These are phyloP conservation scores for Mediolabrus comicus DNA, from an alignment of 108 stramenopile species.

Conservation along the genomic window DNA sequence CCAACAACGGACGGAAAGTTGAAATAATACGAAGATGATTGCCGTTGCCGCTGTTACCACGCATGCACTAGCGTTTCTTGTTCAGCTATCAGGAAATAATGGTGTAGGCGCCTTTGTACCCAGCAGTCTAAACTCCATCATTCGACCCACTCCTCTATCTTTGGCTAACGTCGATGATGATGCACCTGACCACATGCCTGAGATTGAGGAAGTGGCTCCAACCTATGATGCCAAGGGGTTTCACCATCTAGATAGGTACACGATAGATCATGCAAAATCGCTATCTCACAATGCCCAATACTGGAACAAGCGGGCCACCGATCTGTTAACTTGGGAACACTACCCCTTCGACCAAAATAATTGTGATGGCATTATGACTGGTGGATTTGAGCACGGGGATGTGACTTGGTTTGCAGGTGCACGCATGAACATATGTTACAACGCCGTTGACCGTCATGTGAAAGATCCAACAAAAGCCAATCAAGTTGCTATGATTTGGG, in stretches of 20 bases:
- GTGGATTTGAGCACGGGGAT: conserved; percentile 57
- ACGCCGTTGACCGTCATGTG: conserved; percentile 63
- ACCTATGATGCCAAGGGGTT: conserved; percentile 22
- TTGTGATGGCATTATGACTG: conserved; percentile 27
- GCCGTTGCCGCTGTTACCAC: neutral
- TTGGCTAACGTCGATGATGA: neutral
- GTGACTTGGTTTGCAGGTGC: conserved; percentile 76
- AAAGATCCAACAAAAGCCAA: conserved; percentile 28
- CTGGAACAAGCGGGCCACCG: conserved; percentile 40
- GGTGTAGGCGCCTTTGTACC: conserved; percentile 11
- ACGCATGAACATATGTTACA: conserved; percentile 69
- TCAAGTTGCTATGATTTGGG: conserved; percentile 79
- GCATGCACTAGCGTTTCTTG: neutral
- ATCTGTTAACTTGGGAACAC: conserved; percentile 39
- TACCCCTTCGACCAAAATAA: conserved; percentile 26
- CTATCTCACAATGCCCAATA: conserved; percentile 27
- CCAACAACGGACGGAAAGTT: neutral
- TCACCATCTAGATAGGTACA: conserved; percentile 34
- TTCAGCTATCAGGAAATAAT: conserved; percentile 7
- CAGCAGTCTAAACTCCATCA: neutral
- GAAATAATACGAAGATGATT: neutral
- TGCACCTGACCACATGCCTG: conserved; percentile 45
- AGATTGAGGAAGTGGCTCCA: conserved; percentile 30
- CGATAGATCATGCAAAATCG: conserved; percentile 27
- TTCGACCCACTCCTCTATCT: conserved; percentile 1